phyloP scores from a whole-genome alignment of 352 stramenopile species.

The Phytophthora foliorum region DNA sequence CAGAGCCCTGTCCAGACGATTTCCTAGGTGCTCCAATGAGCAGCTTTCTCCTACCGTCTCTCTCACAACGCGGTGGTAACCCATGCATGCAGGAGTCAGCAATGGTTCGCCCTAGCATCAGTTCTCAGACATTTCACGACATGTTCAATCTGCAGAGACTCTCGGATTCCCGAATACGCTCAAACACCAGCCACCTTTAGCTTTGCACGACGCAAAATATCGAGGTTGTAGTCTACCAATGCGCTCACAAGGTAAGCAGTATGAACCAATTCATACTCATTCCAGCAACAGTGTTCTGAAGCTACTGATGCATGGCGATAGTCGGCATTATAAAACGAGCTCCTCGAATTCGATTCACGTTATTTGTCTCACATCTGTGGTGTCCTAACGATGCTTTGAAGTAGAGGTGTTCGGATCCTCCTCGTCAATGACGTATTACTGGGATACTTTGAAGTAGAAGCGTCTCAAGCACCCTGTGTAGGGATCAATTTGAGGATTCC shows the following conservation, averaged over 20 bases:
- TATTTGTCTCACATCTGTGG: too few relatives aligned
- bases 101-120: slow-evolving; percentile 24
- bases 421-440: too few relatives aligned
- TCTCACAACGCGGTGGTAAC: slow-evolving; percentile 15
- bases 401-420: too few relatives aligned
- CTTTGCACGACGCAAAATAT: too few relatives aligned
- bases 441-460: neutral
- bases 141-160: slow-evolving; percentile 37
- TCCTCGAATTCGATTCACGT: too few relatives aligned
- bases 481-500: too few relatives aligned
- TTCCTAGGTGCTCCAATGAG: slow-evolving; percentile 12
- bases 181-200: slow-evolving; percentile 4
- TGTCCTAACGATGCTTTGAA: too few relatives aligned
- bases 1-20: slow-evolving; percentile 12
- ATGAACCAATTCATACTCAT: too few relatives aligned
- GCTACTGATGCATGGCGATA: too few relatives aligned
- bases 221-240: too few relatives aligned
- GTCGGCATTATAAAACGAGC: too few relatives aligned
- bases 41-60: slow-evolving; percentile 19
- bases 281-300: too few relatives aligned
- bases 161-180: neutral
- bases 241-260: neutral
- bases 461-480: neutral
- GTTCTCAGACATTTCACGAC: slow-evolving; percentile 31
- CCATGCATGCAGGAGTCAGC: slow-evolving; percentile 7